phyloP scores from a whole-genome alignment of 2,329 filamentous ascomycete species.

The Dactylellina parvicollis region DNA sequence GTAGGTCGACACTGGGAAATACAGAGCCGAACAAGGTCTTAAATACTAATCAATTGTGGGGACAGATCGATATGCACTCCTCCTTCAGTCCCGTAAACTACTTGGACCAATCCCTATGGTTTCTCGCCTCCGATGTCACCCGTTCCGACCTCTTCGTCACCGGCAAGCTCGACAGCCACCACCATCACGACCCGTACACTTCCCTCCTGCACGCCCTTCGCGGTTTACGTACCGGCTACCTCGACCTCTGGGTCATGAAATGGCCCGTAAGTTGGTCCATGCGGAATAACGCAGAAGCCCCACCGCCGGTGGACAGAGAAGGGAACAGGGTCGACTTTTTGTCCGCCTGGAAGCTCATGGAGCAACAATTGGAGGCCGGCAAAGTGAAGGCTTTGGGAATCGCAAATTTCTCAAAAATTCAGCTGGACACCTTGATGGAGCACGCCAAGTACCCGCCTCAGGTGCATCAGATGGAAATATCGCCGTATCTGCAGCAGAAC shows the following conservation, averaged over 20 bases:
- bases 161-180: conserved; percentile 34
- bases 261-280: conserved; percentile 29
- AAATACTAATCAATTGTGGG: background rate
- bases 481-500: conserved; percentile 37
- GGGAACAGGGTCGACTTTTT: conserved; percentile 36
- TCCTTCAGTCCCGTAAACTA: conserved; percentile 25
- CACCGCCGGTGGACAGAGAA: conserved; percentile 1
- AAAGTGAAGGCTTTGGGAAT: conserved; percentile 40
- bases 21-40: background rate
- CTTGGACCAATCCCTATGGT: conserved; percentile 11
- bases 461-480: conserved; percentile 48
- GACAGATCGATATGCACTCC: conserved; percentile 28
- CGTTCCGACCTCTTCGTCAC: conserved; percentile 39
- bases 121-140: conserved; percentile 2
- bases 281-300: background rate
- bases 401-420: conserved; percentile 36
- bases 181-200: conserved; percentile 31
- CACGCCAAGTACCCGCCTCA: conserved; percentile 25
- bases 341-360: conserved; percentile 49
- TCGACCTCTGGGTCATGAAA: conserved; percentile 42
- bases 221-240: conserved; percentile 36
- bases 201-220: conserved; percentile 22
- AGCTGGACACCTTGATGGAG: conserved; percentile 25
- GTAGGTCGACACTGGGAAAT: too few relatives aligned
- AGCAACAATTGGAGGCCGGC: conserved; percentile 32